Percentiles rank a stretch among this genome's conserved stretches.
Conservation (phyloP, 805 yeast genomes). For the Sugiyamaella marilandica region DNA sequence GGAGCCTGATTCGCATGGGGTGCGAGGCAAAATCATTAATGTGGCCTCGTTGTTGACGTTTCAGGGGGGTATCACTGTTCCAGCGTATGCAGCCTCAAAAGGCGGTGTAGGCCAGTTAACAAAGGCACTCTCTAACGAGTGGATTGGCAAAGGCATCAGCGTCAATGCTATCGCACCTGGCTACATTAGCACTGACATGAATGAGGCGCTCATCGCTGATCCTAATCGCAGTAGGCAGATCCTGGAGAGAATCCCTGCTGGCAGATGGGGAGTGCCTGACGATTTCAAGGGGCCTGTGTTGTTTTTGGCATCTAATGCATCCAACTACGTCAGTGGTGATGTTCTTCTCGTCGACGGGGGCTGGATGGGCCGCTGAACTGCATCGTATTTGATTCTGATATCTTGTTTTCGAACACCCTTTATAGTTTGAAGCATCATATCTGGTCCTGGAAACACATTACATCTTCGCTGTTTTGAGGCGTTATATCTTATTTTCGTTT, state of each 20-base stretch:
- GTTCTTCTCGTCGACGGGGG: conserved; percentile 81
- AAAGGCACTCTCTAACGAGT: conserved; percentile 60
- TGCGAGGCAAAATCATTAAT: conserved; percentile 44
- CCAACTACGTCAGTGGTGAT: conserved; percentile 75
- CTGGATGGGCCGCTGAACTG: conserved; percentile 11
- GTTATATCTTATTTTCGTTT: no score
- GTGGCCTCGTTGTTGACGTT: conserved; percentile 56
- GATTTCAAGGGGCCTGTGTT: conserved; percentile 72
- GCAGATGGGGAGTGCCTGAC: conserved; percentile 76
- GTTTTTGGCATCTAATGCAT: conserved; percentile 67
- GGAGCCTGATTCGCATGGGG: conserved; percentile 50
- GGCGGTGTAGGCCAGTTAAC: conserved; percentile 62
- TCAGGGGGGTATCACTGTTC: conserved; percentile 51
- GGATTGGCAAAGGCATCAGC: conserved; percentile 52
- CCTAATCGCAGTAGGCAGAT: conserved; percentile 43
- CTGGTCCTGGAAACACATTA: no score
- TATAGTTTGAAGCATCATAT: no score
- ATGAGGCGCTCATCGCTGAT: conserved; percentile 38
- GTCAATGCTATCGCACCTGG: conserved; percentile 74
- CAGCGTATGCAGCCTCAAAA: conserved; percentile 62
- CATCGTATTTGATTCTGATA: no score
- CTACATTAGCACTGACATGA: conserved; percentile 62
- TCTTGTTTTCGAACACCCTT: no score
- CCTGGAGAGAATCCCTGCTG: conserved; percentile 66
- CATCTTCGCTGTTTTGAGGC: no score